phyloP scores from a whole-genome alignment of 1,284 basidiomycete species.

The Pulchroboletus neoregius region DNA sequence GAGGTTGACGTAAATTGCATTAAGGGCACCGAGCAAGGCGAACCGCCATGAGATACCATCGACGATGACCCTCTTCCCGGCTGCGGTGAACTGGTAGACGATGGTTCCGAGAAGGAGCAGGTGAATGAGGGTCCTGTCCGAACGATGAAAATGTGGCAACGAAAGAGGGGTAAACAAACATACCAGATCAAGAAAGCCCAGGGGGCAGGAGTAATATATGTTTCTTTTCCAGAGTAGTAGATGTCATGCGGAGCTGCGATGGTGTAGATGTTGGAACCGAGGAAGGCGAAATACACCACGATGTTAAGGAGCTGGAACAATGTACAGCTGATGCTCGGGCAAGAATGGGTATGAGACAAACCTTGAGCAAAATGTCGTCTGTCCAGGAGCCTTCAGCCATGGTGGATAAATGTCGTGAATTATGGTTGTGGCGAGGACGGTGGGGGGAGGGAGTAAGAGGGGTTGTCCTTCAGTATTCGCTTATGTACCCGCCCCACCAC shows the following conservation, averaged over 20 bases:
- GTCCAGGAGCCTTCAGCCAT: conserved; percentile 64
- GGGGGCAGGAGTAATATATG: conserved; percentile 86
- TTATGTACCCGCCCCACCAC: conserved; percentile 25
- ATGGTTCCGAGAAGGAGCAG: conserved; percentile 82
- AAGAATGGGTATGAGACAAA: conserved; percentile 27
- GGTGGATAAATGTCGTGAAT: conserved; percentile 17
- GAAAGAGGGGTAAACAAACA: conserved; percentile 19
- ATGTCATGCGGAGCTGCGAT: conserved; percentile 68
- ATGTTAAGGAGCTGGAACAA: conserved; percentile 67
- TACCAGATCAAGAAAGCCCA: conserved; percentile 86
- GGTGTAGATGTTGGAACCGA: conserved; percentile 87
- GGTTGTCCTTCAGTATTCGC: conserved; percentile 8
- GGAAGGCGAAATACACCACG: conserved; percentile 72
- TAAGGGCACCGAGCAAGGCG: conserved; percentile 80
- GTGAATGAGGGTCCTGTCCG: conserved; percentile 75
- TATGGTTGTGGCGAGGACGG: not conserved
- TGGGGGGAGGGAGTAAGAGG: conserved; percentile 21
- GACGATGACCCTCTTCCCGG: conserved; percentile 78
- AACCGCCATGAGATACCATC: conserved; percentile 89
- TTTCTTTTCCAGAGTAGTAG: conserved; percentile 71
- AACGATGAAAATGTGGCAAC: conserved; percentile 15
- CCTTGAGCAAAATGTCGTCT: conserved; percentile 79
- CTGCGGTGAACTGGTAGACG: conserved; percentile 84
- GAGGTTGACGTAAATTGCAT: conserved; percentile 81
- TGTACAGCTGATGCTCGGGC: not conserved